Conservation (phyloP, 371 early-diverging fungal species). For the Cokeromyces recurvatus region DNA sequence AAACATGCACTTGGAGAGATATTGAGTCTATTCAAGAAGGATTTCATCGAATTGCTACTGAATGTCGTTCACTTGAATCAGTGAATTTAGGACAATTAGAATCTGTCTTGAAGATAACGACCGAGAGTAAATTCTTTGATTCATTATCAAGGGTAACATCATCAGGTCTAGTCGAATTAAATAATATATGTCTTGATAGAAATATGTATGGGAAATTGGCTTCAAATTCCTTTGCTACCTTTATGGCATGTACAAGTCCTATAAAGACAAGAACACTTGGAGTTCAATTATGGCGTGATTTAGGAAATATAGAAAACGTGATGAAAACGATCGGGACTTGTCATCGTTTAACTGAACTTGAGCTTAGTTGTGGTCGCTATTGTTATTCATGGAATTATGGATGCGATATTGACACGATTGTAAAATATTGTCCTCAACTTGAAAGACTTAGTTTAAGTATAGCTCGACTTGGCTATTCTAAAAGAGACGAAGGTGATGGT, state of each 20-base stretch:
- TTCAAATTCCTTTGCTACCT: background rate
- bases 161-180: too few relatives aligned
- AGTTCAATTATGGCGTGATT: conserved; percentile 7
- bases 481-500: background rate
- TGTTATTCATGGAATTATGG: conserved; percentile 9
- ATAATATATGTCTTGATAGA: background rate
- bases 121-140: background rate
- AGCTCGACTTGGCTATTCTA: conserved; percentile 1
- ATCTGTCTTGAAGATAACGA: background rate
- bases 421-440: conserved; percentile 1
- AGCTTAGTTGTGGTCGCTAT: conserved; percentile 4
- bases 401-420: conserved; percentile 7
- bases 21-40: background rate
- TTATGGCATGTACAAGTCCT: conserved; percentile 1
- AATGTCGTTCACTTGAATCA: background rate
- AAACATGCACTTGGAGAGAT: background rate
- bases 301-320: background rate
- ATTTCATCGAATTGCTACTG: background rate
- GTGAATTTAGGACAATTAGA: background rate
- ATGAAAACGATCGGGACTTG: background rate
- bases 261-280: background rate
- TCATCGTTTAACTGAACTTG: conserved; percentile 1
- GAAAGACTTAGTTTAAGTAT: background rate
- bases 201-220: background rate
- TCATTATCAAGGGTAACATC: background rate